Percentiles rank a stretch among this genome's conserved stretches.
phyloP scores from a whole-genome alignment of 768 basidiomycete genomes.

The Paxillus rubicundulus region DNA sequence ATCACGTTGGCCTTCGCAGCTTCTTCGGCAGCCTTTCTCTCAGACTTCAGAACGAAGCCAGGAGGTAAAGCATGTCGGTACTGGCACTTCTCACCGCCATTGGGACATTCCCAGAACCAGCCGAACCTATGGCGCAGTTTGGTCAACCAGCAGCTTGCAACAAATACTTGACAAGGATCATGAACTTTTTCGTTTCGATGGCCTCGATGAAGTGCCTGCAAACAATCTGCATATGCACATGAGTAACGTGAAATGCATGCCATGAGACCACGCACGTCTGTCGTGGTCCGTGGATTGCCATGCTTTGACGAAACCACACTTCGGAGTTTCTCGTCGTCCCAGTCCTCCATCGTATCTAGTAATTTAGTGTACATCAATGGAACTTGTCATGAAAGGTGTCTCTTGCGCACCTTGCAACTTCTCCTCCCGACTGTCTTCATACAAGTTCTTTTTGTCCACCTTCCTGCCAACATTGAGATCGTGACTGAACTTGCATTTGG shows the following conservation, averaged over 20 bases:
- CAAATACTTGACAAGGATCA: neutral
- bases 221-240: constrained; percentile 64
- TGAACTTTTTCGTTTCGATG: constrained; percentile 83
- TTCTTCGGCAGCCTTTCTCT: constrained; percentile 88
- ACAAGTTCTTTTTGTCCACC: constrained; percentile 93
- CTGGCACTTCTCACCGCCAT: constrained; percentile 77
- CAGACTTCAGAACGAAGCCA: constrained; percentile 92
- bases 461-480: constrained; percentile 86
- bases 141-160: neutral
- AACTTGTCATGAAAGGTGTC: neutral
- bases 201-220: constrained; percentile 98
- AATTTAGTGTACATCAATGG: constrained; percentile 1
- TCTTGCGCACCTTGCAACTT: constrained; percentile 60
- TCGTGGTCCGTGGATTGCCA: constrained; percentile 89
- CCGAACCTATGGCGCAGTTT: constrained; percentile 53
- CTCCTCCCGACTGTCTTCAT: constrained; percentile 83
- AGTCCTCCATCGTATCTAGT: constrained; percentile 93
- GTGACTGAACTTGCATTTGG: constrained; percentile 97
- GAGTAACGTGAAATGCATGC: constrained; percentile 4
- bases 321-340: constrained; percentile 93
- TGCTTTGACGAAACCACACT: constrained; percentile 84
- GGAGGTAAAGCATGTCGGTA: constrained; percentile 95
- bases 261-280: constrained; percentile 59
- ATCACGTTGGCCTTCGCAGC: constrained; percentile 87
- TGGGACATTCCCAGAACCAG: constrained; percentile 97